Base-by-base conservation (phyloP, 106 monocot species). In the Dendrobium nobile region DNA sequence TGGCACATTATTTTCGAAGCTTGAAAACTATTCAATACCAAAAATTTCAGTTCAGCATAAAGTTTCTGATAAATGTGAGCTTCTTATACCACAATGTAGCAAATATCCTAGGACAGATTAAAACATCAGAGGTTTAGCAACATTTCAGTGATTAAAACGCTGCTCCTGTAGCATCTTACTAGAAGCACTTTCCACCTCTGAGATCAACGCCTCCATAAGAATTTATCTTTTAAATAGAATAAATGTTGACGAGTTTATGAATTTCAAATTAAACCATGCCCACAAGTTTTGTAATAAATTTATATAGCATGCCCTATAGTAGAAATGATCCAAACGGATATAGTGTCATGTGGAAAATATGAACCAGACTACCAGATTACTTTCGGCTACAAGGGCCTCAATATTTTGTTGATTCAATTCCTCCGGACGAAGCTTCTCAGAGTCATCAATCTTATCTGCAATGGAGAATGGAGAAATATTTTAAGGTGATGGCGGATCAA, bases 371-470 rank as follows among this genome's bases (percentile, higher is more conserved):
- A 99, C 99, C 99, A 95, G 76, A 85, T 99, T 99, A 82, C 91
- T 99, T 86, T 99, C 99, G 51, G 99, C 95, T 73, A 99, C 89
- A 77, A 99, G 79, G 81, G 99, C 99, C 85, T 99, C 99, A 82
- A 99, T 99, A 54, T 93, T 99, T 84, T 99, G 99, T 80, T 99
- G 99, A 87, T 99, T 99, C 67, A 99, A 78, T 87, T 99, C 99
- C 83, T 99, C 99, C 54, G 99, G 99, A 58, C 95, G 95, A 85
- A 99, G 86, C 82, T 64, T 93, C 72, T 93, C 99, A 67, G 85
- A 82, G 67, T 93, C 95, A 81, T 85, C 90, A 81, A 84, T 82
- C 78, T 86, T 93, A 28, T 85, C 98, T 99, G 78, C 54, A 92
- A 83, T 3, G 78, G 72, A 74, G 77, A 18, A 78, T 3, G 26